These are phyloP conservation scores for Saccharomyces hybrid DNA, from an alignment of 1,139 yeast species.

Conservation along the genomic window DNA sequence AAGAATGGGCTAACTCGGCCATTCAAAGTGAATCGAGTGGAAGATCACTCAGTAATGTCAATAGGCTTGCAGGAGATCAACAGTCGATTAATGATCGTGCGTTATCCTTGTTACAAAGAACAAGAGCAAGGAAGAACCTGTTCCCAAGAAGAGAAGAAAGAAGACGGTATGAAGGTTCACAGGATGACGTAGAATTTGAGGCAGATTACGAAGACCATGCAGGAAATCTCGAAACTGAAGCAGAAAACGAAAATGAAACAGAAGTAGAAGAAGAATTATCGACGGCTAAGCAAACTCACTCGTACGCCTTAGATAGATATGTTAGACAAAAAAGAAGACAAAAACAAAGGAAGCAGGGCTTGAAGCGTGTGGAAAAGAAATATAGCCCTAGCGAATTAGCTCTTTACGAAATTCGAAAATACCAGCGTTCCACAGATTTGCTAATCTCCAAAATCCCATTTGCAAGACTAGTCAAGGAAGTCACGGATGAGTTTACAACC, in stretches of 20 bases:
- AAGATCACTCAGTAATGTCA: constrained; percentile 8
- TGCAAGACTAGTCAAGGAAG: constrained; percentile 73
- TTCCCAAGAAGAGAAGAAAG: constrained; percentile 19
- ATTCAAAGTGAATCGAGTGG: constrained; percentile 1
- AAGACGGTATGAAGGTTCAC: constrained; percentile 14
- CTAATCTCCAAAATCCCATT: constrained; percentile 82
- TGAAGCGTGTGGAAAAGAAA: constrained; percentile 36
- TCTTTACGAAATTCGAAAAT: constrained; percentile 67
- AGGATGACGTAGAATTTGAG: background rate
- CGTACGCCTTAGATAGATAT: constrained; percentile 5
- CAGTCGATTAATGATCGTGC: constrained; percentile 28
- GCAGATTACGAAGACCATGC: background rate
- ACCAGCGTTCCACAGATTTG: constrained; percentile 71
- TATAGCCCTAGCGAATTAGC: constrained; percentile 72
- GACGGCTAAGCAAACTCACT: background rate
- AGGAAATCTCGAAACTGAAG: background rate
- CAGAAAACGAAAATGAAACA: constrained; percentile 1
- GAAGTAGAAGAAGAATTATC: background rate
- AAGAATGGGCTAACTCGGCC: background rate
- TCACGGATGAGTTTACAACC: constrained; percentile 54
- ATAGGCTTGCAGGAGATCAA: constrained; percentile 15
- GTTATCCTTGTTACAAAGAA: constrained; percentile 24
- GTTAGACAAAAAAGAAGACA: constrained; percentile 2
- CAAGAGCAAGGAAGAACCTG: constrained; percentile 25
- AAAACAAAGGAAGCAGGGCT: constrained; percentile 1